phyloP scores from a whole-genome alignment of 1,284 basidiomycete species.

The Trametes hirsuta region DNA sequence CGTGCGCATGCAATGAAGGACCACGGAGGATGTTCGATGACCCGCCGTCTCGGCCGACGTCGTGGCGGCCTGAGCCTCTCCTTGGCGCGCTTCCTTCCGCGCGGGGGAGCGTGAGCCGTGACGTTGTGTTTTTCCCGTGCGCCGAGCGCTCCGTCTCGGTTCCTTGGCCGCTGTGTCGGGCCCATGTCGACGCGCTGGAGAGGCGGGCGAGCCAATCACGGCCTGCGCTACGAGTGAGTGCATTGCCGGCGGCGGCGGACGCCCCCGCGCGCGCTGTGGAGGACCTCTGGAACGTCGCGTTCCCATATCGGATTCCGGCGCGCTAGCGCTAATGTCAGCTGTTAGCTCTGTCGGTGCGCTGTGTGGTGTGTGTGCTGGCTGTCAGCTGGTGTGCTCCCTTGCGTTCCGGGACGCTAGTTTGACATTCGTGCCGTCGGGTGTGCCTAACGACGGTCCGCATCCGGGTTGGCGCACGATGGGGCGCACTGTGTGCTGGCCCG shows the following conservation, averaged over 20 bases:
- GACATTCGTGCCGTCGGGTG: slow-evolving; percentile 17
- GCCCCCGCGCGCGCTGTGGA: background rate
- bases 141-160: slow-evolving; percentile 10
- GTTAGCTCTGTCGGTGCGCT: no score
- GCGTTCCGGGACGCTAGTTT: slow-evolving; percentile 9
- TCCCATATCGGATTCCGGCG: no score
- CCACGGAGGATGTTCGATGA: no score
- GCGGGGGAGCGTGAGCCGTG: background rate
- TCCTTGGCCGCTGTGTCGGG: background rate
- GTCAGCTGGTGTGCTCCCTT: slow-evolving; percentile 5
- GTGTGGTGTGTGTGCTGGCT: background rate
- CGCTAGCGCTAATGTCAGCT: no score
- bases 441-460: slow-evolving; percentile 9
- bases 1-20: no score
- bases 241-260: slow-evolving; percentile 8
- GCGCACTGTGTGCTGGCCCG: no score
- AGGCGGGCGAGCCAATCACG: slow-evolving; percentile 10
- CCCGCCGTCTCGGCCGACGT: no score
- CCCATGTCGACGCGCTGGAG: no score
- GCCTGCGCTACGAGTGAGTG: background rate
- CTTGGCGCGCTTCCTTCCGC: no score
- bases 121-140: slow-evolving; percentile 5
- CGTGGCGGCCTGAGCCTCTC: no score
- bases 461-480: background rate
- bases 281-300: no score